Evolutionary conservation across 2,329 filamentous ascomycete species (phyloP).

Genomic region (Arthrobotrys sphaeroides): DNA sequence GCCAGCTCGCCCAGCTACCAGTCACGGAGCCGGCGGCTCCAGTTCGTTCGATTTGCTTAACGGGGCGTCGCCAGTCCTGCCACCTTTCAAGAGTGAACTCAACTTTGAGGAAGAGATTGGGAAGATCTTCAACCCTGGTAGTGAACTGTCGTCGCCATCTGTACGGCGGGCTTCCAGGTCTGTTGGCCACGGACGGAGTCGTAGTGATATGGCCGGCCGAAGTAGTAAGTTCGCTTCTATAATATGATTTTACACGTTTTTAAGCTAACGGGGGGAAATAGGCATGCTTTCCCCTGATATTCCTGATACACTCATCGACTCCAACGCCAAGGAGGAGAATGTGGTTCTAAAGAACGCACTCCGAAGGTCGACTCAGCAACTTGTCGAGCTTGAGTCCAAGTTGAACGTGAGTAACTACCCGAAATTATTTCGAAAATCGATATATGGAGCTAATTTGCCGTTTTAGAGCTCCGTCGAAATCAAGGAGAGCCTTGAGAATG

Average conservation of each 20-base stretch:
- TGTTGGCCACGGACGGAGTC: constrained; percentile 84
- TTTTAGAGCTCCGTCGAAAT: constrained; percentile 65
- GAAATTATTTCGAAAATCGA: neutral
- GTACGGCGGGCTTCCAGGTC: constrained; percentile 90
- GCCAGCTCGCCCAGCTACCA: constrained; percentile 58
- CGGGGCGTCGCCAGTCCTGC: constrained; percentile 59
- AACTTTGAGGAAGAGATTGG: constrained; percentile 96
- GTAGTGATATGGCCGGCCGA: constrained; percentile 57
- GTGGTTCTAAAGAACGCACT: constrained; percentile 73
- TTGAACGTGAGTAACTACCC: constrained; percentile 62
- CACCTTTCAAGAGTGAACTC: constrained; percentile 73
- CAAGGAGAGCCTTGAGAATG: constrained; percentile 72
- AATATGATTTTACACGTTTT: neutral
- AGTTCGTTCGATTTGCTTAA: constrained; percentile 57
- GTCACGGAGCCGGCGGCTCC: constrained; percentile 49
- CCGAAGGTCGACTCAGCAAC: constrained; percentile 80
- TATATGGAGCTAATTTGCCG: neutral
- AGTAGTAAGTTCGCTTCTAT: constrained; percentile 57
- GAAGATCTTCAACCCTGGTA: constrained; percentile 77
- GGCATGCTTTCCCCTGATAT: constrained; percentile 46
- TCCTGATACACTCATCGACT: constrained; percentile 27
- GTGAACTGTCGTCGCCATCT: constrained; percentile 80
- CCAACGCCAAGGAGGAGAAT: constrained; percentile 63
- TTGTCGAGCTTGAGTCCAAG: constrained; percentile 76
- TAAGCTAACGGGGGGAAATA: constrained; percentile 18